Evolutionary conservation across 345 rosid species (phyloP).

Genomic region (Linum tenue): DNA sequence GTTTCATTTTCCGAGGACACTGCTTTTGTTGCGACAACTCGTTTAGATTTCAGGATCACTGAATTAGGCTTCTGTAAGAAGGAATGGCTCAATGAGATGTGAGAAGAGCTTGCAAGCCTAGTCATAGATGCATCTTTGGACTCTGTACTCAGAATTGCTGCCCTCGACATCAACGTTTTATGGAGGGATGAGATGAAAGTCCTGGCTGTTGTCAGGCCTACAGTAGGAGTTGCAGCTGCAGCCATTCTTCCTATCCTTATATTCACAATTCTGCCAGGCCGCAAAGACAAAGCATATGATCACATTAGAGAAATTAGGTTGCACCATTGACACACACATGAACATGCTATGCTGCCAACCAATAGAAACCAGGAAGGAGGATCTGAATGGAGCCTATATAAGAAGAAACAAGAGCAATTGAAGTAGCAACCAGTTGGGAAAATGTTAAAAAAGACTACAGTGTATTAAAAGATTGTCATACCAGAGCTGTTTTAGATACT

Average conservation of each 20-base stretch:
- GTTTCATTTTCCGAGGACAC: conserved; percentile 23
- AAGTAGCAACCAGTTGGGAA: too few species aligned
- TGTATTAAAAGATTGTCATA: too few species aligned
- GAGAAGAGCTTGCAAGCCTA: conserved; percentile 31
- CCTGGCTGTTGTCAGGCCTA: conserved; percentile 28
- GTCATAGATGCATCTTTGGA: conserved; percentile 24
- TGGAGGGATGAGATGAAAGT: conserved; percentile 23
- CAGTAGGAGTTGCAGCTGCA: conserved; percentile 23
- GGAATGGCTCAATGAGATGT: conserved; percentile 26
- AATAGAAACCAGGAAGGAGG: too few species aligned
- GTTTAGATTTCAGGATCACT: conserved; percentile 14
- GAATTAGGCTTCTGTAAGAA: conserved; percentile 17
- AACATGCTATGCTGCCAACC: too few species aligned
- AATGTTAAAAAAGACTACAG: too few species aligned
- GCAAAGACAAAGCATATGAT: neutral
- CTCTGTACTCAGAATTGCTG: conserved; percentile 15
- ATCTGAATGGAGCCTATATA: too few species aligned
- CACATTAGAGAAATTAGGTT: neutral
- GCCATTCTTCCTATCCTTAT: conserved; percentile 25
- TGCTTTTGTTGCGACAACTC: conserved; percentile 24
- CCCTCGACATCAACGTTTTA: conserved; percentile 10
- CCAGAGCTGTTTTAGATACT: too few species aligned
- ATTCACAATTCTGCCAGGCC: conserved; percentile 3
- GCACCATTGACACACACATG: neutral
- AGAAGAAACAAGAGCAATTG: too few species aligned